These are phyloP conservation scores for Quercus lobata DNA, from an alignment of 331 rosid genomes.

Conservation along the genomic window DNA sequence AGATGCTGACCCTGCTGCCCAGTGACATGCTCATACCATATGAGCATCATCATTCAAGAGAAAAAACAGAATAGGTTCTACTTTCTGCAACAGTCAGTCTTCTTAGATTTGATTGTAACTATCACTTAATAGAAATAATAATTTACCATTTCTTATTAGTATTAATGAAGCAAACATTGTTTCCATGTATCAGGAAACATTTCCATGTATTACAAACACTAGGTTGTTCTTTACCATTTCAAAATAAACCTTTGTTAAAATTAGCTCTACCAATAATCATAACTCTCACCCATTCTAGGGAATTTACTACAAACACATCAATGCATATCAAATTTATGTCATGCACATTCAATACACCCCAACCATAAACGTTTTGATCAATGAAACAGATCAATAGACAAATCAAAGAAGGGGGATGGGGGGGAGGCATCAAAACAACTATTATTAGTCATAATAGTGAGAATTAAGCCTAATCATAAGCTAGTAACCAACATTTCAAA, in stretches of 20 bases:
- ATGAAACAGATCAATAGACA: not conserved
- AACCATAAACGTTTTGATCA: not conserved
- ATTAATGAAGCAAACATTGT: too few species aligned
- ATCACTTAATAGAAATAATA: not conserved
- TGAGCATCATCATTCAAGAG: constrained; percentile 28
- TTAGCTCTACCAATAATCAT: not conserved
- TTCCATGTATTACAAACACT: not conserved
- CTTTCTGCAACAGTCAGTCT: not conserved
- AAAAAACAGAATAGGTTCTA: constrained; percentile 22
- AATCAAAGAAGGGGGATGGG: not conserved
- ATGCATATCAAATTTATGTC: not conserved
- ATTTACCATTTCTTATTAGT: not conserved
- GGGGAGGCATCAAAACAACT: too few species aligned
- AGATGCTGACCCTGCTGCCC: constrained; percentile 46
- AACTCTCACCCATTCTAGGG: not conserved
- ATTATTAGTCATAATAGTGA: not conserved
- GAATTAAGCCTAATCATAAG: not conserved
- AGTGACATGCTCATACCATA: constrained; percentile 31
- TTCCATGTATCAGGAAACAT: not conserved
- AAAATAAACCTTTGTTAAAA: not conserved
- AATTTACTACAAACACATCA: not conserved
- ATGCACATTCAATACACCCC: not conserved
- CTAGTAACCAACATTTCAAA: not conserved
- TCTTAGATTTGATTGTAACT: not conserved
- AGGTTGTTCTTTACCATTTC: not conserved